Evolutionary conservation across 768 basidiomycete genomes (phyloP).

Genomic region (Leccinellum rugosiceps): DNA sequence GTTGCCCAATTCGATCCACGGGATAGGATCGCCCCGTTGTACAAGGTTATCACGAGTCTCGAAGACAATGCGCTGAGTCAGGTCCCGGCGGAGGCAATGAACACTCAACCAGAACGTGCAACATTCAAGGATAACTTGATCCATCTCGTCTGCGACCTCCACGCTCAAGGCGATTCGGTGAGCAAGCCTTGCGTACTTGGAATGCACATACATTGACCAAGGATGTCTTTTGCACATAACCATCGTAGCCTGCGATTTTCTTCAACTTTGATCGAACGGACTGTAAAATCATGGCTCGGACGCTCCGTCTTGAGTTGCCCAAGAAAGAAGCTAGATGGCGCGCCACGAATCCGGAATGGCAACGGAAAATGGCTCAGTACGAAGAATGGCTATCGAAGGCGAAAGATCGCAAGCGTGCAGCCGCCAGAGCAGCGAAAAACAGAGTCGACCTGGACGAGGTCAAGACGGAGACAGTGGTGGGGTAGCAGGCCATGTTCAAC

Average conservation of each 20-base stretch:
- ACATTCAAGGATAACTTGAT: slow-evolving; percentile 46
- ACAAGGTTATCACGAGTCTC: slow-evolving; percentile 38
- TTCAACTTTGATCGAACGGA: slow-evolving; percentile 62
- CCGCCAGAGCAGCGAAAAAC: slow-evolving; percentile 38
- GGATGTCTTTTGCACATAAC: not conserved
- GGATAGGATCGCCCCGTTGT: slow-evolving; percentile 32
- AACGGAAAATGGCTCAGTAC: slow-evolving; percentile 48
- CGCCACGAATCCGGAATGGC: slow-evolving; percentile 43
- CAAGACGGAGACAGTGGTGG: slow-evolving; percentile 15
- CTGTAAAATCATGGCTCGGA: slow-evolving; percentile 51
- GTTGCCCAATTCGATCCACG: slow-evolving; percentile 36
- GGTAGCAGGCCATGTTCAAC: slow-evolving; percentile 56
- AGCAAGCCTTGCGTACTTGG: slow-evolving; percentile 15
- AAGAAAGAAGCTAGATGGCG: slow-evolving; percentile 52
- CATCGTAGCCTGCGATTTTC: slow-evolving; percentile 56
- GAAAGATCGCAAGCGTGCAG: slow-evolving; percentile 47
- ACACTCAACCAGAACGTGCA: slow-evolving; percentile 30
- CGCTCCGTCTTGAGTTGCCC: slow-evolving; percentile 36
- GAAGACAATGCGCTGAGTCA: slow-evolving; percentile 35
- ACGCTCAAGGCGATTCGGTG: slow-evolving; percentile 52
- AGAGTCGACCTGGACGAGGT: slow-evolving; percentile 32
- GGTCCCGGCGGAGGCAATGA: slow-evolving; percentile 23
- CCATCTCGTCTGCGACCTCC: slow-evolving; percentile 54
- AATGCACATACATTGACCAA: not conserved
- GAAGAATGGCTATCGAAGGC: slow-evolving; percentile 45